Conservation (phyloP, 2,329 filamentous ascomycete genomes). For the Nakataea oryzae region DNA sequence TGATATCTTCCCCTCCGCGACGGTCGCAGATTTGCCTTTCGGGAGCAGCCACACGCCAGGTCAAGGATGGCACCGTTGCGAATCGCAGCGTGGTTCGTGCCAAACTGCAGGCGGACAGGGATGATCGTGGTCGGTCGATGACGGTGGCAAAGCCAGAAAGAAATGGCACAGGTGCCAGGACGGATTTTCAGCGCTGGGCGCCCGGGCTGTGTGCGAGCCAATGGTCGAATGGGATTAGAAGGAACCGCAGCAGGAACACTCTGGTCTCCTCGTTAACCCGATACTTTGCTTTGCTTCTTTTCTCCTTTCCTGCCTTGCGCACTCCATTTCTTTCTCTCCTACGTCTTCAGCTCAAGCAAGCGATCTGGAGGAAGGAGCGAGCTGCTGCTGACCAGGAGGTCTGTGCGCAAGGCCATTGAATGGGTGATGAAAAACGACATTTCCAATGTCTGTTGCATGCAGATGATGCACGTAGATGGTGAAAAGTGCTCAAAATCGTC, state of each 20-base stretch:
- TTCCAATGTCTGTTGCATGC: too few species aligned
- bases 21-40: background rate
- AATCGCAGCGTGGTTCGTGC: background rate
- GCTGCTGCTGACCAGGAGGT: background rate
- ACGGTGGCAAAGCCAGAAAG: background rate
- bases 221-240: background rate
- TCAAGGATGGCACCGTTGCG: background rate
- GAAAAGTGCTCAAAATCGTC: background rate
- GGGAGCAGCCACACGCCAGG: background rate
- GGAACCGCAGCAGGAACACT: too few species aligned
- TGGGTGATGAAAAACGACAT: background rate
- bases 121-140: conserved; percentile 1
- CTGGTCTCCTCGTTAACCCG: background rate
- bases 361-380: background rate
- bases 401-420: background rate
- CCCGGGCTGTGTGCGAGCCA: background rate
- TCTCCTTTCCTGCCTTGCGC: too few species aligned
- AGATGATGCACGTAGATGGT: too few species aligned
- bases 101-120: background rate
- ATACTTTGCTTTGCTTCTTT: background rate
- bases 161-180: background rate
- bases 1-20: background rate
- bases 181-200: background rate
- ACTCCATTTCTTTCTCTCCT: background rate
- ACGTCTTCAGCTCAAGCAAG: background rate